phyloP scores from a whole-genome alignment of 768 basidiomycete genomes.

The Mycena capillaripes region DNA sequence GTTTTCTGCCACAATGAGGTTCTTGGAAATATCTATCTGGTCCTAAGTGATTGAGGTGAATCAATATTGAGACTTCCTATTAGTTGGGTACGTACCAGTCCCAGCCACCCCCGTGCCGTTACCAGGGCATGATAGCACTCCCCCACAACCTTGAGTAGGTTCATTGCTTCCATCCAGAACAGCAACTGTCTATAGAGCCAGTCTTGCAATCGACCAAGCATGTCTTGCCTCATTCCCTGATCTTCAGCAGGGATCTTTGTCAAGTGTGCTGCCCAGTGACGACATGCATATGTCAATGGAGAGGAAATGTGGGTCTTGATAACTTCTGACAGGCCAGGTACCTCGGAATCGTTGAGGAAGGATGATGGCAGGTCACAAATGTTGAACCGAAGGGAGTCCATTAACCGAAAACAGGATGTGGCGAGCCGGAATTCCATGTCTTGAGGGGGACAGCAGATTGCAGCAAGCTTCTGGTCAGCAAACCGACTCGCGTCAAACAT shows the following conservation, averaged over 20 bases:
- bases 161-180: conserved; percentile 22
- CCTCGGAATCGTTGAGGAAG: conserved; percentile 11
- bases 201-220: background rate
- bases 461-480: background rate
- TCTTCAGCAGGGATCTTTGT: background rate
- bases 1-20: background rate
- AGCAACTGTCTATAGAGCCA: background rate
- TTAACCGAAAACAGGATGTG: conserved; percentile 2
- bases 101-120: background rate
- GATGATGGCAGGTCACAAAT: too few relatives aligned
- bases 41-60: background rate
- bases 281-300: conserved; percentile 20
- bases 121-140: background rate
- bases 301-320: background rate
- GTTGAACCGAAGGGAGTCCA: conserved; percentile 17
- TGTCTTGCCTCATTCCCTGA: background rate
- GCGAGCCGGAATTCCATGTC: background rate
- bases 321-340: background rate
- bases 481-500: background rate
- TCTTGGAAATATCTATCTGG: background rate
- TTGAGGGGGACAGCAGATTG: background rate
- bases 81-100: background rate
- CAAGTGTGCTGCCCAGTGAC: conserved; percentile 25
- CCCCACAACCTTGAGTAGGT: background rate
- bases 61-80: background rate